phyloP scores from a whole-genome alignment of 371 early-diverging fungal species.

The Choanephora cucurbitarum region DNA sequence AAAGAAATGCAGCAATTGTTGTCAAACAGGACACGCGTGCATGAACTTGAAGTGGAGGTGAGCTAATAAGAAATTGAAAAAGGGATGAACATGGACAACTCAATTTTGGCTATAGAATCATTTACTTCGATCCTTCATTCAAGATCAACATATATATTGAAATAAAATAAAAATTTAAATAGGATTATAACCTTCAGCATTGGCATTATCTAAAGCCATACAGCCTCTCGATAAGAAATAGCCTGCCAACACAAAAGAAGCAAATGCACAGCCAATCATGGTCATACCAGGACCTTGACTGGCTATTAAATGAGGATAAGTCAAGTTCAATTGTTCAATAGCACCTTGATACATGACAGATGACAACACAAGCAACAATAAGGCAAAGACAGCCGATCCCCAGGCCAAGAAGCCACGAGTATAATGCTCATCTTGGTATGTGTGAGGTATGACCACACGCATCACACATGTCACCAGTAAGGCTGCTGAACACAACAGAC shows the following conservation, averaged over 20 bases:
- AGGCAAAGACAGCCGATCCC: constrained; percentile 29
- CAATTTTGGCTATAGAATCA: too few relatives aligned
- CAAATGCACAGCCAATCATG: constrained; percentile 43
- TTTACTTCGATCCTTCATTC: constrained; percentile 6
- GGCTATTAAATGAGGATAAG: constrained; percentile 43
- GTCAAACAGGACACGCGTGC: constrained; percentile 21
- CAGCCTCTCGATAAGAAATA: constrained; percentile 36
- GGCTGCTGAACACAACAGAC: constrained; percentile 31
- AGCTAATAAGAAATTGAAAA: not conserved
- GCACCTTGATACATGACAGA: constrained; percentile 43
- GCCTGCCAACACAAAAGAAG: constrained; percentile 27
- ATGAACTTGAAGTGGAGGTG: constrained; percentile 41
- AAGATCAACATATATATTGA: not conserved
- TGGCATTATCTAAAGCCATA: constrained; percentile 24
- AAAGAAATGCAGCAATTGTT: constrained; percentile 15
- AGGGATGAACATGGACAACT: too few relatives aligned
- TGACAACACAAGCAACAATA: constrained; percentile 33
- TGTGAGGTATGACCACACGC: constrained; percentile 16
- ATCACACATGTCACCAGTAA: constrained; percentile 23
- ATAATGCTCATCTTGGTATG: constrained; percentile 38
- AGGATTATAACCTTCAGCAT: constrained; percentile 36
- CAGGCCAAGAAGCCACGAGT: constrained; percentile 45
- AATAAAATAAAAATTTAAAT: constrained; percentile 16
- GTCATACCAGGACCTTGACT: constrained; percentile 34
- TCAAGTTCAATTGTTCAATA: constrained; percentile 27